Evolutionary conservation across 2,329 filamentous ascomycete species (phyloP), one percentile per base, ranked within the genome.

Genomic region (Cladobotryum protrusum): DNA sequence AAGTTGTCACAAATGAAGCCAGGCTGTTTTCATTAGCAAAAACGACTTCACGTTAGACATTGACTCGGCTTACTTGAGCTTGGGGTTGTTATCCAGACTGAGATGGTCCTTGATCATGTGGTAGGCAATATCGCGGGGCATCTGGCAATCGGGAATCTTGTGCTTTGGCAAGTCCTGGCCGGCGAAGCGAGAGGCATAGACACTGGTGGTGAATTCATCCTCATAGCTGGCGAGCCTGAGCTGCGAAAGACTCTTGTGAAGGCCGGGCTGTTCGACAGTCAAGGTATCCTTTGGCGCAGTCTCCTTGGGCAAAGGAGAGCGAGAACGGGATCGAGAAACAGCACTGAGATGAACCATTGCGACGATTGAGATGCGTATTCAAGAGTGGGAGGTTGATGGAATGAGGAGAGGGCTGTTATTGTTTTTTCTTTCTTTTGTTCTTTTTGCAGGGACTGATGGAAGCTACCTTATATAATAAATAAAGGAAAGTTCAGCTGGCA

Each of bases 31-130:
- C 34, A 17, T 45, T 34, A 40, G 37, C 15, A 19, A 40, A 17
- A 37, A 37, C 8, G 12, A 12, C 4, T 5, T 37, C 14, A 37
- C 35, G n/a, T 29, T 29, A 29, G 24, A 29, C 24, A 29, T 29
- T n/a, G 37, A 17, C 6, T 15, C 9, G 14, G 19, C 76, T 59
- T 71, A 87, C 84, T 86, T 89, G 56, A 95, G 78, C 77, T 90
- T 92, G 8, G 90, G 89, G 60, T 92, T 95, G 49, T 90, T 90
- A 65, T 97, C 92, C 47, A 96, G 75, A 56, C 87, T 93, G 56
- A 96, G 76, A 64, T 96, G 89, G 67, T 96, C 92, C 75, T 89
- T 92, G 76, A 96, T 96, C 87, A 96, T 87, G 44, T 90, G 85
- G 69, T 96, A 96, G n/a, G 92, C 92, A 47, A 96, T 81, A 58